These are phyloP conservation scores for Trichoderma gracile DNA, from an alignment of 2,329 filamentous ascomycete genomes.

Conservation along the genomic window DNA sequence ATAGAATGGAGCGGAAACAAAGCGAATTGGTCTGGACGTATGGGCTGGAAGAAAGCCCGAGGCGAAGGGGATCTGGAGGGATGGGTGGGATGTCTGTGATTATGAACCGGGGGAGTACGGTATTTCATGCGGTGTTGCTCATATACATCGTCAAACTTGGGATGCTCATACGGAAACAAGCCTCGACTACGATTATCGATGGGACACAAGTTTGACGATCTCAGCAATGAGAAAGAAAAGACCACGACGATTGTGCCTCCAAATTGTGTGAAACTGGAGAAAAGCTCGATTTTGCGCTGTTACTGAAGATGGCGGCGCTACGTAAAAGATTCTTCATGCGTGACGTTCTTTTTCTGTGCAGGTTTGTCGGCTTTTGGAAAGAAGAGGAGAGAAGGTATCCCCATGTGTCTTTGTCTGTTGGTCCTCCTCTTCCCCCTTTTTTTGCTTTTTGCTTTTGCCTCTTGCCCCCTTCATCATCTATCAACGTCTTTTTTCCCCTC, in stretches of 20 bases:
- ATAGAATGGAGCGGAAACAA: conserved; percentile 12
- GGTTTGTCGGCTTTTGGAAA: not conserved
- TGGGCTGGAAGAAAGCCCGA: not conserved
- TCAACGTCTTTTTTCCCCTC: not conserved
- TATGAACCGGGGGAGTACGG: not conserved
- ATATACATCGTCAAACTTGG: conserved; percentile 7
- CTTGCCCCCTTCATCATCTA: not conserved
- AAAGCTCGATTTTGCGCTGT: conserved; percentile 3
- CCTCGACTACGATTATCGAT: too few species aligned
- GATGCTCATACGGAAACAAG: not conserved
- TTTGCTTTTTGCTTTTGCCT: too few species aligned
- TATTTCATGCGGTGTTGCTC: not conserved
- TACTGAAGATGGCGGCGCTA: conserved; percentile 8
- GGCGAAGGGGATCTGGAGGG: not conserved
- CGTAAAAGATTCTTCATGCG: conserved; percentile 6
- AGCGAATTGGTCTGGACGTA: not conserved
- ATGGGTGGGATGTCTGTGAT: too few species aligned
- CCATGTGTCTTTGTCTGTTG: not conserved
- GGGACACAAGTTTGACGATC: conserved; percentile 16
- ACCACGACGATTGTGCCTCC: conserved; percentile 20
- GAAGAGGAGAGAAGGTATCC: not conserved
- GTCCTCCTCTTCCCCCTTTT: not conserved
- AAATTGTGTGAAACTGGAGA: conserved; percentile 1
- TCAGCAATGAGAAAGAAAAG: conserved; percentile 7
- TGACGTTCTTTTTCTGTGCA: conserved; percentile 5